A percentile compares a stretch with the other conserved stretches of the same genome.
Evolutionary conservation across 306 rosid species (phyloP).

Genomic region (Malus asiatica): DNA sequence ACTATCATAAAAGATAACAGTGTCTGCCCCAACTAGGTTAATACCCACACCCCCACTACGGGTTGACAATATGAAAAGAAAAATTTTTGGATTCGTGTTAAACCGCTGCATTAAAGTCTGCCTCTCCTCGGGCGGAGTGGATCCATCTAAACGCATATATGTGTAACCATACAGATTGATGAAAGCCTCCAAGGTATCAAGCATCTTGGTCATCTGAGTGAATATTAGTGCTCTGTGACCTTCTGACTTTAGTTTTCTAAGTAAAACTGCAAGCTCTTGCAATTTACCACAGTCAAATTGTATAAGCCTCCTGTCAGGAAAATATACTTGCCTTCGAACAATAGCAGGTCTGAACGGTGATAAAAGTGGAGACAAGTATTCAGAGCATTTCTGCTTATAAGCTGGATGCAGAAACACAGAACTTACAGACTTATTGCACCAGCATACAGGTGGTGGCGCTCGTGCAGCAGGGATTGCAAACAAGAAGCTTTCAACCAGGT

Average conservation of each 20-base stretch:
- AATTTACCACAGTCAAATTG: slow-evolving; percentile 96
- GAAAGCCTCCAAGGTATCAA: slow-evolving; percentile 88
- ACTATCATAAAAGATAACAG: slow-evolving; percentile 94
- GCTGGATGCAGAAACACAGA: slow-evolving; percentile 55
- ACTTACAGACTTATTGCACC: slow-evolving; percentile 65
- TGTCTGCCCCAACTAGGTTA: slow-evolving; percentile 96
- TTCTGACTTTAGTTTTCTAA: slow-evolving; percentile 81
- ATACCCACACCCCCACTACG: slow-evolving; percentile 99
- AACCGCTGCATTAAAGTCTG: slow-evolving; percentile 96
- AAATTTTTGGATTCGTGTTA: slow-evolving; percentile 86
- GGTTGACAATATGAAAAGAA: slow-evolving; percentile 92
- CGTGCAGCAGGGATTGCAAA: slow-evolving; percentile 98
- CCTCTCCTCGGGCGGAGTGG: slow-evolving; percentile 96
- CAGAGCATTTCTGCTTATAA: slow-evolving; percentile 62
- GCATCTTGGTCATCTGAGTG: slow-evolving; percentile 99
- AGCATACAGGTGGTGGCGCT: slow-evolving; percentile 73
- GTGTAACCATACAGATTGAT: slow-evolving; percentile 96
- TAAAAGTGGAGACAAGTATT: slow-evolving; percentile 60
- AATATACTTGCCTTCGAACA: slow-evolving; percentile 93
- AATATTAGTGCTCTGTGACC: slow-evolving; percentile 93
- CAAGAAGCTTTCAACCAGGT: slow-evolving; percentile 89
- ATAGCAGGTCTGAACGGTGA: slow-evolving; percentile 88
- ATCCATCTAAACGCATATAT: slow-evolving; percentile 96
- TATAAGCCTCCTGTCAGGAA: slow-evolving; percentile 95
- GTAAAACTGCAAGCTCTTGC: slow-evolving; percentile 75